Percentiles rank a stretch among this genome's conserved stretches.
Evolutionary conservation across 768 basidiomycete genomes (phyloP).

Genomic region (Mycena polygramma): DNA sequence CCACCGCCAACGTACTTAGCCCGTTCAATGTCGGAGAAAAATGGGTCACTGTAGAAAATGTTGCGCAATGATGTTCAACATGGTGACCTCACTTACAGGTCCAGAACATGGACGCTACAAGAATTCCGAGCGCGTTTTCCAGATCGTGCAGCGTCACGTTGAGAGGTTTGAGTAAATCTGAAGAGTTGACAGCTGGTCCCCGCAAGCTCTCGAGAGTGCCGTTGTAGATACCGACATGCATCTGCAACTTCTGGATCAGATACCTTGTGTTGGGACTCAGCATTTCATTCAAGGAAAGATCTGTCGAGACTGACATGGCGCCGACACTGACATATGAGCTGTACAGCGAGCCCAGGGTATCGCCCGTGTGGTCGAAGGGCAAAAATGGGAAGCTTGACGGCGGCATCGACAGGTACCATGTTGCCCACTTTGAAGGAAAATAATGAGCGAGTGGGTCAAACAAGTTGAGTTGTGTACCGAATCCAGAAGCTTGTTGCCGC

Average conservation of each 20-base stretch:
- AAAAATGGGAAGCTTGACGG: too few species aligned
- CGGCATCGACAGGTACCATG: too few species aligned
- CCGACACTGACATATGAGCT: too few species aligned
- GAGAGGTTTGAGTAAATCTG: neutral
- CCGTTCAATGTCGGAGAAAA: neutral
- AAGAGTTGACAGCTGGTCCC: too few species aligned
- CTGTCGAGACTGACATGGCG: too few species aligned
- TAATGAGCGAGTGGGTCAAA: too few species aligned
- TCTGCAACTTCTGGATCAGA: neutral
- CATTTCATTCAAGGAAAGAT: neutral
- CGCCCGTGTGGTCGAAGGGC: too few species aligned
- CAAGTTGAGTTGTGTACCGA: too few species aligned
- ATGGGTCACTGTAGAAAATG: neutral
- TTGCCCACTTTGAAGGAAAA: too few species aligned
- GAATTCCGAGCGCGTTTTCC: neutral
- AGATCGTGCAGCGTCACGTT: neutral
- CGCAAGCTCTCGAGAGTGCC: too few species aligned
- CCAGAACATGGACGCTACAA: slow-evolving; percentile 2
- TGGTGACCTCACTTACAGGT: neutral
- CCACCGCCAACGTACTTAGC: neutral
- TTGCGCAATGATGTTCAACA: neutral
- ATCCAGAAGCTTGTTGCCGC: too few species aligned
- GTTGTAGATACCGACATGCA: neutral
- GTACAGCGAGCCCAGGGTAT: too few species aligned
- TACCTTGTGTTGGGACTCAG: neutral